Evolutionary conservation across 192 early-diverging fungal genomes (phyloP).

Genomic region (Phlyctochytrium arcticum): DNA sequence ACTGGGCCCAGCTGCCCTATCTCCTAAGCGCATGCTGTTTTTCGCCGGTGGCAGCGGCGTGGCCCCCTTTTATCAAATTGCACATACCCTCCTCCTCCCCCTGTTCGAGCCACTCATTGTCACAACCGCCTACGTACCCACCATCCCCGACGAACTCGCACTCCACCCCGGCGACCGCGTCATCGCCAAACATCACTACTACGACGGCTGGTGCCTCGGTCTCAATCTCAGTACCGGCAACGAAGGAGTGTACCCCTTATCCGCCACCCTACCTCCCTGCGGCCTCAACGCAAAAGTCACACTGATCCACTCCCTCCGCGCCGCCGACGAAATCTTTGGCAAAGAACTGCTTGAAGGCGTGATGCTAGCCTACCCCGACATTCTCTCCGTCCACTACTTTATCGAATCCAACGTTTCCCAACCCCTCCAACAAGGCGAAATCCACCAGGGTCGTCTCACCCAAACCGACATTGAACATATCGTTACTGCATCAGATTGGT

Average conservation of each 20-base stretch:
- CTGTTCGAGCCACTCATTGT: conserved; percentile 20
- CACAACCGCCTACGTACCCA: conserved; percentile 12
- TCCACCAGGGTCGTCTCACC: neutral
- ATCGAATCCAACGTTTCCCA: neutral
- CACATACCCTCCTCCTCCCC: conserved; percentile 34
- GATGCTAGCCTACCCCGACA: conserved; percentile 17
- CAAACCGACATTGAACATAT: conserved; percentile 4
- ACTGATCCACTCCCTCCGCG: conserved; percentile 18
- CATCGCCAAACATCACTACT: conserved; percentile 4
- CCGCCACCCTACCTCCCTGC: conserved; percentile 9
- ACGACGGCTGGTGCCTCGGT: conserved; percentile 33
- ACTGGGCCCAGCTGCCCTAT: neutral
- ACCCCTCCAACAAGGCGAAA: neutral
- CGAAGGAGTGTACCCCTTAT: conserved; percentile 35
- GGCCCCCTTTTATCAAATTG: conserved; percentile 26
- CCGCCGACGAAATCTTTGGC: conserved; percentile 17
- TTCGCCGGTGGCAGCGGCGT: conserved; percentile 37
- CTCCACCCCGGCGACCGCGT: conserved; percentile 23
- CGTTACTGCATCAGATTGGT: too few relatives aligned
- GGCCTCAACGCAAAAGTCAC: conserved; percentile 2
- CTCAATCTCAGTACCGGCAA: conserved; percentile 22
- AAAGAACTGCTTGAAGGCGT: conserved; percentile 19
- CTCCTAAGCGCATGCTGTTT: conserved; percentile 19
- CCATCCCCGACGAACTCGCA: conserved; percentile 28
- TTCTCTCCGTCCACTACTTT: conserved; percentile 19